These are phyloP conservation scores for Lepiota venenata DNA, from an alignment of 768 basidiomycete species.

Conservation along the genomic window DNA sequence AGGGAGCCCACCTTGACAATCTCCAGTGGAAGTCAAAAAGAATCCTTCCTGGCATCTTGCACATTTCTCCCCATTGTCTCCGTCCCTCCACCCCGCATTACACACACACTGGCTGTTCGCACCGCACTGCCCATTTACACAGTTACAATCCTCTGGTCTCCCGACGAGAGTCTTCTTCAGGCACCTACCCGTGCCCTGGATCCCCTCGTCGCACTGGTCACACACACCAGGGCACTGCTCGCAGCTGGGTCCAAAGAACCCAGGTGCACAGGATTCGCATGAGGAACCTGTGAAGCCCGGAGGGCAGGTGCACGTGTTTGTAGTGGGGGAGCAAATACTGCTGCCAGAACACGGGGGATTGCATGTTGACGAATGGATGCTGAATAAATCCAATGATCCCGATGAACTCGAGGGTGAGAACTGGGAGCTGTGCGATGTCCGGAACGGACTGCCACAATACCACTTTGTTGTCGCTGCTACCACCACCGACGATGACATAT, in stretches of 20 bases:
- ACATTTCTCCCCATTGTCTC: slow-evolving; percentile 71
- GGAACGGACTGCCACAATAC: slow-evolving; percentile 80
- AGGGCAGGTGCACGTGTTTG: slow-evolving; percentile 70
- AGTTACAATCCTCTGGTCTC: slow-evolving; percentile 70
- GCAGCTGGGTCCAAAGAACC: slow-evolving; percentile 76
- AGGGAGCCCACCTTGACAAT: slow-evolving; percentile 59
- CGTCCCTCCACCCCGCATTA: slow-evolving; percentile 72
- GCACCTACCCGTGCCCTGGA: slow-evolving; percentile 75
- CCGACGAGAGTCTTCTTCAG: slow-evolving; percentile 48
- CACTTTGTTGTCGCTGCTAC: slow-evolving; percentile 51
- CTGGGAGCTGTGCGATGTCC: slow-evolving; percentile 69
- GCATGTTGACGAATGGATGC: slow-evolving; percentile 72
- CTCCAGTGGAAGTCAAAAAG: slow-evolving; percentile 65
- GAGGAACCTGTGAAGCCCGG: slow-evolving; percentile 73
- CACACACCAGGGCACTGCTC: slow-evolving; percentile 69
- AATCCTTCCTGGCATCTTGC: slow-evolving; percentile 73
- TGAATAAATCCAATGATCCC: slow-evolving; percentile 56
- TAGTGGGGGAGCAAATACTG: slow-evolving; percentile 61
- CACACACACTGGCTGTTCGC: slow-evolving; percentile 70
- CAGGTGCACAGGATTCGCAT: slow-evolving; percentile 73
- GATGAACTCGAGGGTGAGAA: slow-evolving; percentile 27
- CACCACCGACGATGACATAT: slow-evolving; percentile 60
- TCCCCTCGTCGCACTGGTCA: slow-evolving; percentile 71
- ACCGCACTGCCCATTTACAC: slow-evolving; percentile 76
- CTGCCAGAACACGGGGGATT: slow-evolving; percentile 71